Percentiles rank a stretch among this genome's conserved stretches.
phyloP scores from a whole-genome alignment of 2,329 filamentous ascomycete species.

The Colletotrichum higginsianum region DNA sequence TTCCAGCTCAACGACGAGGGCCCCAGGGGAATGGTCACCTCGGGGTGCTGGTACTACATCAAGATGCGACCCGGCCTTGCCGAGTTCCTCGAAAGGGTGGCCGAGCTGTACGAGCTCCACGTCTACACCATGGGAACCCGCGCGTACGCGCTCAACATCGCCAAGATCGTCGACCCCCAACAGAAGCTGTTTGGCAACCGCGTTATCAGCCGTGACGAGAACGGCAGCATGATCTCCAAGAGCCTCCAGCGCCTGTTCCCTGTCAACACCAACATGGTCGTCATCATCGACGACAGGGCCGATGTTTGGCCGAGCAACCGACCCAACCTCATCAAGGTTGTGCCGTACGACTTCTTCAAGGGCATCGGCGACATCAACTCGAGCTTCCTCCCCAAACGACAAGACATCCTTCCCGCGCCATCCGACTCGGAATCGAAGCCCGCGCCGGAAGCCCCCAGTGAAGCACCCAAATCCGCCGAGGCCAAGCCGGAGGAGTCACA shows the following conservation, averaged over 20 bases:
- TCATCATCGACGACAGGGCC: slow-evolving; percentile 97
- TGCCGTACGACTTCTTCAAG: slow-evolving; percentile 97
- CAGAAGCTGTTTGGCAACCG: slow-evolving; percentile 92
- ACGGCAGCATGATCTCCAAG: slow-evolving; percentile 92
- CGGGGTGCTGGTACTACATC: slow-evolving; percentile 95
- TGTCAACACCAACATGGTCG: slow-evolving; percentile 98
- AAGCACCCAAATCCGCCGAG: slow-evolving; percentile 4
- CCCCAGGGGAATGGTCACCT: slow-evolving; percentile 73
- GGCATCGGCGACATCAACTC: slow-evolving; percentile 99
- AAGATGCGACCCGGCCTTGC: slow-evolving; percentile 92
- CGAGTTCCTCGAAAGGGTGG: slow-evolving; percentile 83
- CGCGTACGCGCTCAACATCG: slow-evolving; percentile 94
- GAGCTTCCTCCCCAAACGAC: slow-evolving; percentile 89
- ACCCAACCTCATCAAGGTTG: slow-evolving; percentile 93
- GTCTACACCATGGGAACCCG: slow-evolving; percentile 99
- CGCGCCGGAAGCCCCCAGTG: neutral
- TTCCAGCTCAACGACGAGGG: slow-evolving; percentile 94
- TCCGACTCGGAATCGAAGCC: slow-evolving; percentile 22
- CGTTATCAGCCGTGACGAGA: slow-evolving; percentile 97
- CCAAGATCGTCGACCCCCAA: slow-evolving; percentile 92
- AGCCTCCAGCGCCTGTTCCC: slow-evolving; percentile 92
- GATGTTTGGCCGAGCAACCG: slow-evolving; percentile 96
- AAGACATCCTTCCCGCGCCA: slow-evolving; percentile 62
- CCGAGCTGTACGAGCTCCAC: slow-evolving; percentile 91
- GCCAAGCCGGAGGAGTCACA: neutral